Evolutionary conservation across 768 basidiomycete genomes (phyloP).

Genomic region (Russula sp.): DNA sequence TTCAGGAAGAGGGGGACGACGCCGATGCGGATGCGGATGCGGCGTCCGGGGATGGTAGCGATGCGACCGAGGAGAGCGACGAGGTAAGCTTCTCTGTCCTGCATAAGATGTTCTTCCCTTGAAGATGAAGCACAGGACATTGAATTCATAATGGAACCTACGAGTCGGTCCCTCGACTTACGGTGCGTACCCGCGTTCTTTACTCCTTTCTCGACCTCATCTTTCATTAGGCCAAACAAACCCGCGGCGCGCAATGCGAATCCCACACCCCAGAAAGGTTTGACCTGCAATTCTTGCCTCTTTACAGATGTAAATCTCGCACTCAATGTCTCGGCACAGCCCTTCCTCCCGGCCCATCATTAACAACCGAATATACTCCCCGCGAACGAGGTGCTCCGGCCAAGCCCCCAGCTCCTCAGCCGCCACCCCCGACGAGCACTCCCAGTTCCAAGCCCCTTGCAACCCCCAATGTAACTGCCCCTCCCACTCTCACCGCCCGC

Average conservation of each 20-base stretch:
- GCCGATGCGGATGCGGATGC: slow-evolving; percentile 27
- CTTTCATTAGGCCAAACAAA: slow-evolving; percentile 30
- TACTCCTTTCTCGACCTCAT: neutral
- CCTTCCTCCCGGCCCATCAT: slow-evolving; percentile 48
- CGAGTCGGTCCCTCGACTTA: slow-evolving; percentile 65
- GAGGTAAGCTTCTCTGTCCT: slow-evolving; percentile 44
- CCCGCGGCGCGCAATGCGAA: slow-evolving; percentile 29
- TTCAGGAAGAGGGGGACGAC: slow-evolving; percentile 14
- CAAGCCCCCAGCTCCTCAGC: slow-evolving; percentile 28
- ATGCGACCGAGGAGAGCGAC: slow-evolving; percentile 32
- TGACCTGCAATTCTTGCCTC: neutral
- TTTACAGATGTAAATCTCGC: neutral
- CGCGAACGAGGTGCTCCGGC: slow-evolving; percentile 51
- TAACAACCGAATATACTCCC: slow-evolving; percentile 80
- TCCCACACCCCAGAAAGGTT: slow-evolving; percentile 28
- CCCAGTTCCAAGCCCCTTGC: slow-evolving; percentile 18
- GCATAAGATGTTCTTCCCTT: slow-evolving; percentile 5
- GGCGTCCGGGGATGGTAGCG: slow-evolving; percentile 34
- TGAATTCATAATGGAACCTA: slow-evolving; percentile 86
- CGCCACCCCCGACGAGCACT: slow-evolving; percentile 20
- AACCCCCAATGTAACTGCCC: slow-evolving; percentile 18
- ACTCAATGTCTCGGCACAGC: slow-evolving; percentile 27
- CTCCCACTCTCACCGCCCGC: slow-evolving; percentile 9
- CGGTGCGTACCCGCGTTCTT: slow-evolving; percentile 37
- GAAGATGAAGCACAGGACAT: slow-evolving; percentile 49